Percentiles rank a stretch among this genome's conserved stretches.
Evolutionary conservation across 306 rosid genomes (phyloP).

Genomic region (Cucumis cinereus): DNA sequence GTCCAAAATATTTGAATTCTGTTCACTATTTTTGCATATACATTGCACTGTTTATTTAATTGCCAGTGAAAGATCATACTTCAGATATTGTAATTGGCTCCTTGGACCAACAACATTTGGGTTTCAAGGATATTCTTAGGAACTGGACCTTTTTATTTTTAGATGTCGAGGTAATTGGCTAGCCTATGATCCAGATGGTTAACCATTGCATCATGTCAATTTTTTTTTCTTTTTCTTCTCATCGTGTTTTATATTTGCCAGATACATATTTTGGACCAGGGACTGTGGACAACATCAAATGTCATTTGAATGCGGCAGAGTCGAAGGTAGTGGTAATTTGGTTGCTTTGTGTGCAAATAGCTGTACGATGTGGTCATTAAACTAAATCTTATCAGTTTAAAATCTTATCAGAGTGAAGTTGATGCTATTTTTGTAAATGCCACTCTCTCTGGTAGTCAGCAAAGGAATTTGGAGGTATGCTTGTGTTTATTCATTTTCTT

Average conservation of each 20-base stretch:
- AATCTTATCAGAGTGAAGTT: constrained; percentile 45
- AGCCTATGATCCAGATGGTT: neutral
- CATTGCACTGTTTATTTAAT: neutral
- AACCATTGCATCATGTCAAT: neutral
- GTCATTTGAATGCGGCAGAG: constrained; percentile 42
- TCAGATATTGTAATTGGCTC: neutral
- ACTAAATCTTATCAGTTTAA: neutral
- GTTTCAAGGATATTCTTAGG: too few species aligned
- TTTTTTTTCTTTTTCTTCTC: neutral
- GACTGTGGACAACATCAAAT: constrained; percentile 59
- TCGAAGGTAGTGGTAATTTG: constrained; percentile 33
- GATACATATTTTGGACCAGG: constrained; percentile 78
- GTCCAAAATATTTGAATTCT: neutral
- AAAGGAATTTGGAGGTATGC: constrained; percentile 80
- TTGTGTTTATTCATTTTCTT: neutral
- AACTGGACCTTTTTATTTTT: neutral
- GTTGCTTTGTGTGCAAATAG: constrained; percentile 1
- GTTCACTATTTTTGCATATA: neutral
- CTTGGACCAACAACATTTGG: too few species aligned
- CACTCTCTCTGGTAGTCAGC: constrained; percentile 66
- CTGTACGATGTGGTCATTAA: neutral
- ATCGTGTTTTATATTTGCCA: constrained; percentile 9
- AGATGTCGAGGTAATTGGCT: neutral
- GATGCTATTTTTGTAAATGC: constrained; percentile 83
- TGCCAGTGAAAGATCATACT: neutral